These are phyloP conservation scores for Exidia glandulosa DNA, from an alignment of 768 basidiomycete genomes.

Conservation along the genomic window DNA sequence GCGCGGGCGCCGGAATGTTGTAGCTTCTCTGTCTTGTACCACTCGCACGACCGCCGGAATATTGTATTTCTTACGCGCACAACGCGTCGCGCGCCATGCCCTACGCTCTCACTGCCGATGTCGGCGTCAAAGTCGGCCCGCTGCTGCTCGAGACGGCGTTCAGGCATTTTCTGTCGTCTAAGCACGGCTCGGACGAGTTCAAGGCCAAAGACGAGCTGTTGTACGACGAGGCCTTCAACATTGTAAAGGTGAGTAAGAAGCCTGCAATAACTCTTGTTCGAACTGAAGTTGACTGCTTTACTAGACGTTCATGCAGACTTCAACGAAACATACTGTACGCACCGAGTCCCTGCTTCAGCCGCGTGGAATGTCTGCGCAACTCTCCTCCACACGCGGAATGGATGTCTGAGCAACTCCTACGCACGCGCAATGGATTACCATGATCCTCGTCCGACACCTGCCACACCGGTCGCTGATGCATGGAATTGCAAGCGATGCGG, in stretches of 20 bases:
- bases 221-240: conserved; percentile 70
- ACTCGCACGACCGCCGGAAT: background rate
- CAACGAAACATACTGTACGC: conserved; percentile 40
- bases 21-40: background rate
- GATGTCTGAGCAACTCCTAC: no score
- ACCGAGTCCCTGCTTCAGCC: no score
- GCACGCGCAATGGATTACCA: no score
- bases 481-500: no score
- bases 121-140: background rate
- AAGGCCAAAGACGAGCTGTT: conserved; percentile 51
- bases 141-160: background rate
- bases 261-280: background rate
- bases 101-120: background rate
- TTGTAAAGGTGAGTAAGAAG: conserved; percentile 49
- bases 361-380: no score
- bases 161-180: background rate
- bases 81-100: background rate
- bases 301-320: conserved; percentile 64
- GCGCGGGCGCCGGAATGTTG: background rate
- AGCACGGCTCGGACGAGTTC: background rate
- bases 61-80: background rate
- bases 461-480: no score
- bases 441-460: no score
- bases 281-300: background rate
- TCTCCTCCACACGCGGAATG: no score